These are phyloP conservation scores for Leishmania lainsoni DNA, from an alignment of 208 protist species.

Conservation along the genomic window DNA sequence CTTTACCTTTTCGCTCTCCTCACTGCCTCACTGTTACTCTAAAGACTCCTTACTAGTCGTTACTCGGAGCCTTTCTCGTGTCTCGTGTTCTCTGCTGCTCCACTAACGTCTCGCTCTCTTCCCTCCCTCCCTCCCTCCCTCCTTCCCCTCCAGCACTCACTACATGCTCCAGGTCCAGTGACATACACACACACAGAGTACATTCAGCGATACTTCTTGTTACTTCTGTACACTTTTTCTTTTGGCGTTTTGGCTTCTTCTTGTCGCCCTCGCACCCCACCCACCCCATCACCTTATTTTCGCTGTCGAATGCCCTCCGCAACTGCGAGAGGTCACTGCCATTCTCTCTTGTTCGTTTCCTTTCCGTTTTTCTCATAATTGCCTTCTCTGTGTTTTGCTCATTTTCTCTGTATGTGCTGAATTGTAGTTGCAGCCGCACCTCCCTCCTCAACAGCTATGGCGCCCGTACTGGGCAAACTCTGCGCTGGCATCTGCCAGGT, in stretches of 20 bases:
- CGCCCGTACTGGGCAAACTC: constrained; percentile 13
- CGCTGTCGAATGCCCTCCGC: background rate
- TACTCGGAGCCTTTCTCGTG: background rate
- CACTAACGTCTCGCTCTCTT: background rate
- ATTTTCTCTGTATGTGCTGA: background rate
- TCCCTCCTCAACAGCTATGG: background rate
- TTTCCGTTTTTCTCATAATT: background rate
- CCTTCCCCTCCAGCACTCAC: too few relatives aligned
- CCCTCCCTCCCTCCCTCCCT: background rate
- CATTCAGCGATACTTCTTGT: background rate
- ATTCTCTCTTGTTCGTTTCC: background rate
- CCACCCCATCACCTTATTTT: background rate
- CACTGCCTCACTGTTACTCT: background rate
- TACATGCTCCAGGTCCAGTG: background rate
- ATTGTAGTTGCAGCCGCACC: background rate
- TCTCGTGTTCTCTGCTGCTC: background rate
- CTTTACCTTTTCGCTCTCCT: background rate
- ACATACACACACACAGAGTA: background rate
- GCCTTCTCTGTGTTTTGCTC: background rate
- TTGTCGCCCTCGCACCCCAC: background rate
- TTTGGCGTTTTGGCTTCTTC: background rate
- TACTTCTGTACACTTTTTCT: background rate
- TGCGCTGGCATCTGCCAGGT: constrained; percentile 40
- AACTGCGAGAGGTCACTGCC: background rate
- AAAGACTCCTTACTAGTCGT: background rate